A percentile compares a stretch with the other conserved stretches of the same genome.
Conservation (phyloP, 2,329 filamentous ascomycete species). For the Trichoderma atroviride region DNA sequence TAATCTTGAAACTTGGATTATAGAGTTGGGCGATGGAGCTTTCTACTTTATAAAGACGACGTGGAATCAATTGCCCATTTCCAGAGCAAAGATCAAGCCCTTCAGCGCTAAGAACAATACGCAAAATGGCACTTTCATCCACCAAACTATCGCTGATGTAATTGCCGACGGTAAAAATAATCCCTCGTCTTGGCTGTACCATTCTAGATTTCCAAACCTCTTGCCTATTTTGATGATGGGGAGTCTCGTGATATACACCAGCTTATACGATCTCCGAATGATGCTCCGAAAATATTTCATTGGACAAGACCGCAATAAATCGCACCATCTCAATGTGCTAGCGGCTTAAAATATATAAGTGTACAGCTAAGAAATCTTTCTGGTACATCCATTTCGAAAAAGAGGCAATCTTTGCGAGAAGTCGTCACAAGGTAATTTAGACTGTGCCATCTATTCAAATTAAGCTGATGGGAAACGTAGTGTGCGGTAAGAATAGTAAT, state of each 20-base stretch:
- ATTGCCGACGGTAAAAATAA: slow-evolving; percentile 17
- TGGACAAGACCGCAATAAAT: background rate
- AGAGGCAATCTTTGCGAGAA: background rate
- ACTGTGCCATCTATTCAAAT: background rate
- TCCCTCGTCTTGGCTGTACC: background rate
- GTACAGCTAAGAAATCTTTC: background rate
- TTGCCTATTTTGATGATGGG: background rate
- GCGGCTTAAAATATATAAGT: background rate
- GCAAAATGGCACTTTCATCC: background rate
- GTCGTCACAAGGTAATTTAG: background rate
- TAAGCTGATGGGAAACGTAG: background rate
- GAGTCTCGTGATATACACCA: background rate
- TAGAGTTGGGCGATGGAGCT: background rate
- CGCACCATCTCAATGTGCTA: background rate
- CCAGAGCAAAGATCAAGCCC: background rate
- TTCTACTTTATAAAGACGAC: background rate
- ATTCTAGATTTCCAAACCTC: background rate
- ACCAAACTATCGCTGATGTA: background rate
- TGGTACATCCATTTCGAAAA: background rate
- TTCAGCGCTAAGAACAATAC: background rate
- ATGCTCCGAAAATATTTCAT: slow-evolving; percentile 11
- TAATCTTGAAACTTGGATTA: background rate
- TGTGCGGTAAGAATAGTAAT: background rate
- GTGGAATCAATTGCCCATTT: background rate
- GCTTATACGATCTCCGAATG: background rate